These are phyloP conservation scores for Cyclostephanos invisitatus DNA, from an alignment of 108 stramenopile species.

Conservation along the genomic window DNA sequence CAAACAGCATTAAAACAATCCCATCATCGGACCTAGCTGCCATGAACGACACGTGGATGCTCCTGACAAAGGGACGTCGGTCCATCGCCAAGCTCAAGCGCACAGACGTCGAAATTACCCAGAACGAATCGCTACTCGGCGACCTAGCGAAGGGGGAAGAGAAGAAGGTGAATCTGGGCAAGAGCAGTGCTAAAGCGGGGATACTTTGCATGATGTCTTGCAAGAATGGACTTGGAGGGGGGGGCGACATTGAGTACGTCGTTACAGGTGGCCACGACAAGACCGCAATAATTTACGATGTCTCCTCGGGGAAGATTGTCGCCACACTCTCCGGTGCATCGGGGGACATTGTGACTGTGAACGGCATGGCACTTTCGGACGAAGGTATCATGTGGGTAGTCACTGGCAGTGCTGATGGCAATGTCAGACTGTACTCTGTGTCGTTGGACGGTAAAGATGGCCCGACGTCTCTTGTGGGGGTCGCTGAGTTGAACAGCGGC, in stretches of 20 bases:
- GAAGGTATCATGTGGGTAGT: conserved; percentile 25
- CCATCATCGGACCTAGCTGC: conserved; percentile 47
- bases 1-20: conserved; percentile 16
- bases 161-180: conserved; percentile 55
- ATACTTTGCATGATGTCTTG: conserved; percentile 37
- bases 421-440: conserved; percentile 20
- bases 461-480: conserved; percentile 5
- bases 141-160: conserved; percentile 39
- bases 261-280: conserved; percentile 77
- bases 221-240: conserved; percentile 3
- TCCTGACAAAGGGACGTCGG: conserved; percentile 33
- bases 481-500: conserved; percentile 8
- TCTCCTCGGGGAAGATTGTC: conserved; percentile 43
- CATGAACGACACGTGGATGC: conserved; percentile 64
- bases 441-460: conserved; percentile 9
- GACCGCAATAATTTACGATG: conserved; percentile 69
- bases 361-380: conserved; percentile 17
- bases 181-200: conserved; percentile 59
- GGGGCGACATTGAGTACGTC: conserved; percentile 23
- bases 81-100: conserved; percentile 30
- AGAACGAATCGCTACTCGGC: conserved; percentile 16
- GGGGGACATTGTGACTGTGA: conserved; percentile 28
- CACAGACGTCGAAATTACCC: conserved; percentile 16
- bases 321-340: conserved; percentile 36
- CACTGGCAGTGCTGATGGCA: conserved; percentile 28